Evolutionary conservation across 345 rosid genomes (phyloP).

Genomic region (Reutealis trisperma): DNA sequence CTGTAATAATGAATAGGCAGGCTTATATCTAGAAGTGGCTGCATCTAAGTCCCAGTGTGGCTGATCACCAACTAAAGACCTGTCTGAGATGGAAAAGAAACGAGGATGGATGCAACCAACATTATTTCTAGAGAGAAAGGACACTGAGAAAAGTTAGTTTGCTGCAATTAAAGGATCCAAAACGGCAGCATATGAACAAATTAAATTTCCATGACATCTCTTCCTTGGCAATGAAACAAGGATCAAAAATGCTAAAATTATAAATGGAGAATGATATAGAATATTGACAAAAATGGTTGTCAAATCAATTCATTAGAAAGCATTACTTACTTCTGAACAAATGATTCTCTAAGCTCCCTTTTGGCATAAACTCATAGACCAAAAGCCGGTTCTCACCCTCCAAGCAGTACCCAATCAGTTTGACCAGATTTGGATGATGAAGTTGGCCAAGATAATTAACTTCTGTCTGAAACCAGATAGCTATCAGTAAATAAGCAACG

Average conservation of each 20-base stretch:
- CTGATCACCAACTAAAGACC: not conserved
- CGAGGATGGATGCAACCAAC: not conserved
- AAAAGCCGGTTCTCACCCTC: constrained; percentile 84
- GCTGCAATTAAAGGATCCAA: not conserved
- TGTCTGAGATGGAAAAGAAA: not conserved
- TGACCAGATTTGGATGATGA: constrained; percentile 88
- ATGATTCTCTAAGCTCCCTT: constrained; percentile 92
- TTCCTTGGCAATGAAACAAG: not conserved
- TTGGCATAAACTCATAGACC: constrained; percentile 94
- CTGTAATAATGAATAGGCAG: not conserved
- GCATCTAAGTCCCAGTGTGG: not conserved
- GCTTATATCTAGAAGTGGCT: not conserved
- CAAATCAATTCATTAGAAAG: not conserved
- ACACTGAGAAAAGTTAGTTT: not conserved
- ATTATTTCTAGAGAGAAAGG: not conserved
- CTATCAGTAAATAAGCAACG: constrained; percentile 23
- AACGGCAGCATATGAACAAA: not conserved
- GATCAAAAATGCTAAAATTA: not conserved
- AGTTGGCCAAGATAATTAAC: constrained; percentile 95
- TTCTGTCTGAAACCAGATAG: constrained; percentile 72
- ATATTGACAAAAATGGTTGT: not conserved
- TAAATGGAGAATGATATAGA: not conserved
- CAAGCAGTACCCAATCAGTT: constrained; percentile 80
- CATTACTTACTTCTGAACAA: constrained; percentile 58
- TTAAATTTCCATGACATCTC: not conserved